Conservation (phyloP, 2,329 filamentous ascomycete genomes). For the Chaetothyriales sp. region DNA sequence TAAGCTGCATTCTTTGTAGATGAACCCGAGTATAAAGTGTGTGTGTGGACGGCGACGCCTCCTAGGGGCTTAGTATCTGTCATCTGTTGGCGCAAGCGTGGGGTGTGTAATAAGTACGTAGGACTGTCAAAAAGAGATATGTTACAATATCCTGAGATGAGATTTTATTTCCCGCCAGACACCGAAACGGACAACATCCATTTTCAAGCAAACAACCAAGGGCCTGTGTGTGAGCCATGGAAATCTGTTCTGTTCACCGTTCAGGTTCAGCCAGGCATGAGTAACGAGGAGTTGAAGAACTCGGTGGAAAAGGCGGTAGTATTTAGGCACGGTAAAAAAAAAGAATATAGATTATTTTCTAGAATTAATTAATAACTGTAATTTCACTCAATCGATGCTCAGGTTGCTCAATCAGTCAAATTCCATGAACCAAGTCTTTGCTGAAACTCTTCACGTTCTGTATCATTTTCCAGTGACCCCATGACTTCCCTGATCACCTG, state of each 20-base stretch:
- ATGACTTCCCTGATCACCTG: not conserved
- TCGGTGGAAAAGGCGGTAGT: not conserved
- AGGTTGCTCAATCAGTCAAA: not conserved
- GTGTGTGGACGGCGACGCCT: not conserved
- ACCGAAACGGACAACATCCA: not conserved
- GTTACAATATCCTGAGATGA: not conserved
- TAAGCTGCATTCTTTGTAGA: not conserved
- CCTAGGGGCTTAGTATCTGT: not conserved
- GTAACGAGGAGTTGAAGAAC: not conserved
- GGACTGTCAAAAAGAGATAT: not conserved
- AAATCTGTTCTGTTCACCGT: not conserved
- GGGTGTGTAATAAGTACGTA: not conserved
- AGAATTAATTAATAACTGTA: no score
- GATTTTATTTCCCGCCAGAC: not conserved
- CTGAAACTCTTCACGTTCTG: constrained; percentile 1
- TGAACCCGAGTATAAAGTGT: not conserved
- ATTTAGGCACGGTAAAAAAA: no score
- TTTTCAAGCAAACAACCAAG: not conserved
- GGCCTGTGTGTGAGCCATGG: not conserved
- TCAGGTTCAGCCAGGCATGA: not conserved
- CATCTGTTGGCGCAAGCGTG: not conserved
- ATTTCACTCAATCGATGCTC: not conserved
- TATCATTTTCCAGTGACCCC: not conserved
- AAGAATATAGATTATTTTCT: no score
- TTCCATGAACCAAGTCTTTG: not conserved